A percentile compares a stretch with the other conserved stretches of the same genome.
Evolutionary conservation across 352 stramenopile species (phyloP).

Genomic region (Pythium periplocum): DNA sequence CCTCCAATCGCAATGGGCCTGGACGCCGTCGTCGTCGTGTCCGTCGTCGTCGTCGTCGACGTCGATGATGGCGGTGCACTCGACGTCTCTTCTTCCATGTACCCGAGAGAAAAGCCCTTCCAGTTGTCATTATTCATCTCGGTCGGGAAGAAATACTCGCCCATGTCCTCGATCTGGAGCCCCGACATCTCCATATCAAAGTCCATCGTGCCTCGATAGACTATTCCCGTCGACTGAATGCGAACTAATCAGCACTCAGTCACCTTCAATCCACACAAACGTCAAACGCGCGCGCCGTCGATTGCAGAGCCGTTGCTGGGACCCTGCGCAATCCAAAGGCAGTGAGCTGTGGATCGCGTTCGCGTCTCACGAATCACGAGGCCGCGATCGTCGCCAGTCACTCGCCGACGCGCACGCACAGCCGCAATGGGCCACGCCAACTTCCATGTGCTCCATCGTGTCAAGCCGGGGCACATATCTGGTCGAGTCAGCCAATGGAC

Average conservation of each 20-base stretch:
- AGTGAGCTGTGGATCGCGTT: too few relatives aligned
- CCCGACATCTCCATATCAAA: slow-evolving; percentile 68
- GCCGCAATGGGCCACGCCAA: too few relatives aligned
- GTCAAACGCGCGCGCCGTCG: too few relatives aligned
- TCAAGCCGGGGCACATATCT: background rate
- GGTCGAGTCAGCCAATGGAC: slow-evolving; percentile 4
- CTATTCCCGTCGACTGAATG: background rate
- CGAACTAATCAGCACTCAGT: too few relatives aligned
- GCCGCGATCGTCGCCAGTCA: too few relatives aligned
- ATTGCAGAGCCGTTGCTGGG: too few relatives aligned
- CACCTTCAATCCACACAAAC: too few relatives aligned
- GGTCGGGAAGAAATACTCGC: slow-evolving; percentile 61
- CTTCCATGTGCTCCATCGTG: background rate
- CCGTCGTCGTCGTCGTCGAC: background rate
- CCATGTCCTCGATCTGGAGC: slow-evolving; percentile 71
- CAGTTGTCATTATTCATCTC: slow-evolving; percentile 50
- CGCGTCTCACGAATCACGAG: too few relatives aligned
- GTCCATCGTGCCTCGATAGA: slow-evolving; percentile 25
- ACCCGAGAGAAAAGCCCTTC: slow-evolving; percentile 68
- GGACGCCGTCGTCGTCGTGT: slow-evolving; percentile 1
- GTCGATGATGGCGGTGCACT: too few relatives aligned
- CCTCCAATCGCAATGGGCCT: slow-evolving; percentile 5
- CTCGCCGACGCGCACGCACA: too few relatives aligned
- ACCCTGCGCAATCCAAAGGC: too few relatives aligned
- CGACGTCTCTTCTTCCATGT: slow-evolving; percentile 41